phyloP scores from a whole-genome alignment of 1,284 basidiomycete genomes.

The Lentinula novae-zelandiae region DNA sequence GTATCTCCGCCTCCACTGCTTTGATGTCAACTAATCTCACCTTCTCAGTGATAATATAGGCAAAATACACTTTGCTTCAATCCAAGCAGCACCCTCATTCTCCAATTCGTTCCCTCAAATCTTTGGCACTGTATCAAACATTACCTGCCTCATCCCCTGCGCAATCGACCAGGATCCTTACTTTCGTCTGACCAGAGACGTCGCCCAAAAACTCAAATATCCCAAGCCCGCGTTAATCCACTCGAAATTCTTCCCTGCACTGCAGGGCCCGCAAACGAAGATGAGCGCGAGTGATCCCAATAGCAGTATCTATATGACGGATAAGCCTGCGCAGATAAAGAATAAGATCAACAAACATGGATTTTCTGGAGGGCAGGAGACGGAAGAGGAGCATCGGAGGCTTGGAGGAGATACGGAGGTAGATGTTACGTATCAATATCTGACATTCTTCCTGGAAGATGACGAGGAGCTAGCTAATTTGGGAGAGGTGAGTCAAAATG shows the following conservation, averaged over 20 bases:
- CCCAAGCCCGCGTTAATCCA: slow-evolving; percentile 93
- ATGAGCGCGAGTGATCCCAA: slow-evolving; percentile 96
- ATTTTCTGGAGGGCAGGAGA: slow-evolving; percentile 88
- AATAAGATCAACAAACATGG: slow-evolving; percentile 96
- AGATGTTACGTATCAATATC: slow-evolving; percentile 94
- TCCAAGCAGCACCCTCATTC: slow-evolving; percentile 97
- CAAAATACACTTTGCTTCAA: slow-evolving; percentile 96
- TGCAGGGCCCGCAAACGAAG: slow-evolving; percentile 97
- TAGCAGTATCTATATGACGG: slow-evolving; percentile 94
- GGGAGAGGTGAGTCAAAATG: slow-evolving; percentile 57
- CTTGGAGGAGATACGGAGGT: slow-evolving; percentile 93
- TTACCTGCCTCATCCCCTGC: slow-evolving; percentile 95
- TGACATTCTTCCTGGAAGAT: slow-evolving; percentile 96
- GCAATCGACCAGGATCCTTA: slow-evolving; percentile 98
- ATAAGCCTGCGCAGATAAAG: slow-evolving; percentile 92
- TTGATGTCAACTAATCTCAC: neutral
- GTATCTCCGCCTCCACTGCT: slow-evolving; percentile 27
- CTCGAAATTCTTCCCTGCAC: slow-evolving; percentile 96
- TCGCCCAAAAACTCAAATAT: slow-evolving; percentile 91
- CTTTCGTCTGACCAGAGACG: slow-evolving; percentile 96
- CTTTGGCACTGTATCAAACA: slow-evolving; percentile 80
- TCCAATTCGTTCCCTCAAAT: slow-evolving; percentile 99
- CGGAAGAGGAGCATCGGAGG: slow-evolving; percentile 88
- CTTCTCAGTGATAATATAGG: slow-evolving; percentile 90
- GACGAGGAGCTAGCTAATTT: slow-evolving; percentile 82